Percentiles rank a stretch among this genome's conserved stretches.
Evolutionary conservation across 108 stramenopile species (phyloP).

Genomic region (Fistulifera pelliculosa): DNA sequence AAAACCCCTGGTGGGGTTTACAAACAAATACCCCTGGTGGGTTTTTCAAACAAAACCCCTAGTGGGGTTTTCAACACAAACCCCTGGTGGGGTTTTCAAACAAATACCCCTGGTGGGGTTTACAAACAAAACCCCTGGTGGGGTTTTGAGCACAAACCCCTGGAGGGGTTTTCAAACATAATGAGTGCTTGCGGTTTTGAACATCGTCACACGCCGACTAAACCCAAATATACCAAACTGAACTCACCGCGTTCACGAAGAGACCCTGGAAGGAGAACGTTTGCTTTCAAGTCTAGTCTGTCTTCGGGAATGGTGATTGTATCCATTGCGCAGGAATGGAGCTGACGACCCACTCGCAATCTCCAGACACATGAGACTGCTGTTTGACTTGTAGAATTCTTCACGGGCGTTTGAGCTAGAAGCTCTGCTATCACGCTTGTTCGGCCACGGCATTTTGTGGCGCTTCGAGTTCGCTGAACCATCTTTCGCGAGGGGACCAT

Average conservation of each 20-base stretch:
- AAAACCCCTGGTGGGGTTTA: too few relatives aligned
- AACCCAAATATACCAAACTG: slow-evolving; percentile 31
- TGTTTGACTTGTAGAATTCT: slow-evolving; percentile 6
- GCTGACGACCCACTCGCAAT: slow-evolving; percentile 16
- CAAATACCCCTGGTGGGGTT: too few relatives aligned
- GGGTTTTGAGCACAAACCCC: too few relatives aligned
- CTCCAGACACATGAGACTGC: slow-evolving; percentile 28
- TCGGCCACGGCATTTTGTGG: slow-evolving; percentile 20
- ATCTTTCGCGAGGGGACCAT: slow-evolving; percentile 2
- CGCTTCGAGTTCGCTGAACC: background rate
- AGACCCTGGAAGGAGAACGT: slow-evolving; percentile 38
- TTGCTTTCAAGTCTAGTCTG: background rate
- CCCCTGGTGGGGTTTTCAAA: too few relatives aligned
- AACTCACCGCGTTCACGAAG: slow-evolving; percentile 40
- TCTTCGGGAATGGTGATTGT: slow-evolving; percentile 1
- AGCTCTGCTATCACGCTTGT: slow-evolving; percentile 8
- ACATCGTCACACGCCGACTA: slow-evolving; percentile 4
- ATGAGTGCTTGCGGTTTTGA: too few relatives aligned
- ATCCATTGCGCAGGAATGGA: too few relatives aligned
- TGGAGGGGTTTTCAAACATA: too few relatives aligned
- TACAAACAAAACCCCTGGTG: too few relatives aligned
- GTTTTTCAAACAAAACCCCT: too few relatives aligned
- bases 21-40: too few relatives aligned
- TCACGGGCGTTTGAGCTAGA: too few relatives aligned
- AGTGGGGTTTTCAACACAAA: too few relatives aligned